Conservation (phyloP, 306 rosid species). For the Acacia melanoxylon region DNA sequence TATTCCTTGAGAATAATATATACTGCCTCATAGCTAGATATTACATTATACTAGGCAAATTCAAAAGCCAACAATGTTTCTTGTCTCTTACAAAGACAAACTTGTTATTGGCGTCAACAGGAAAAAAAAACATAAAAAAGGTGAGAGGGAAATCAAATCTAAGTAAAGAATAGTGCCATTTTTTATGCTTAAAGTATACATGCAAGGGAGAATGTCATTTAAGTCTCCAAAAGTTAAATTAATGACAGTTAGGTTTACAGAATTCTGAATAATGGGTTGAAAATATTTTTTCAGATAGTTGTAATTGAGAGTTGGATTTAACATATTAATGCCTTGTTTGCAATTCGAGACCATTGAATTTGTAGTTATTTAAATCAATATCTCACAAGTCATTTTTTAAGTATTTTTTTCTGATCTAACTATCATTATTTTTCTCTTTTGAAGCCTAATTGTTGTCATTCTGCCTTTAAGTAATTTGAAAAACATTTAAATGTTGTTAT, state of each 20-base stretch:
- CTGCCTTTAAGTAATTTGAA: not conserved
- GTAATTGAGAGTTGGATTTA: no score
- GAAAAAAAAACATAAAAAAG: not conserved
- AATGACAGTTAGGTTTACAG: no score
- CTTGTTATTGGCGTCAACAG: not conserved
- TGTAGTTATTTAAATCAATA: not conserved
- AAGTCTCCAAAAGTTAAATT: no score
- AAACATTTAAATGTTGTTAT: not conserved
- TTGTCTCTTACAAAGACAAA: constrained; percentile 25
- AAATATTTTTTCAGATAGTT: no score
- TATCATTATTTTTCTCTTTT: no score
- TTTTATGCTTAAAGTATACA: not conserved
- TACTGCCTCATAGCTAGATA: not conserved
- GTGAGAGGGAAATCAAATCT: not conserved
- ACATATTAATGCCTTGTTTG: not conserved
- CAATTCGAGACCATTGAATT: not conserved
- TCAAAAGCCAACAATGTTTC: constrained; percentile 20
- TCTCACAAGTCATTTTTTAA: no score
- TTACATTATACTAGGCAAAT: constrained; percentile 24
- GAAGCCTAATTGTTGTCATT: no score
- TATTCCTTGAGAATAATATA: constrained; percentile 5
- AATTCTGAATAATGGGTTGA: not conserved
- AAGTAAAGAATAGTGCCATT: not conserved
- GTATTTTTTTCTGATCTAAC: no score
- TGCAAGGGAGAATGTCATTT: not conserved